These are phyloP conservation scores for Cryptococcus depauperatus DNA, from an alignment of 1,284 basidiomycete genomes.

Conservation along the genomic window DNA sequence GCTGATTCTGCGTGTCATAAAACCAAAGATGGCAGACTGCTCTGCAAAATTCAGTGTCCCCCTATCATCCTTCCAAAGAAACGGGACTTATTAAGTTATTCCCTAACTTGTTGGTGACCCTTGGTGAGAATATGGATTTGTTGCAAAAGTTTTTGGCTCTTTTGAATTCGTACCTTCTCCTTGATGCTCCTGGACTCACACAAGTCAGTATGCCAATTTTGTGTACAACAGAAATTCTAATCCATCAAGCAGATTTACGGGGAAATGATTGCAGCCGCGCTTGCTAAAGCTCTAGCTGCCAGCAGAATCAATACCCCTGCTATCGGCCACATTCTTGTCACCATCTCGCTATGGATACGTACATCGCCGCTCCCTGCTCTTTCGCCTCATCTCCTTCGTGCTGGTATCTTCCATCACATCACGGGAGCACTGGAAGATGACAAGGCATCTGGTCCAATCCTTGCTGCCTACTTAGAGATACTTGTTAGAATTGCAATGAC, in stretches of 20 bases:
- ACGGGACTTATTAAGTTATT: slow-evolving; percentile 58
- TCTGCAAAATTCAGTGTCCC: slow-evolving; percentile 58
- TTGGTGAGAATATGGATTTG: slow-evolving; percentile 66
- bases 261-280: slow-evolving; percentile 22
- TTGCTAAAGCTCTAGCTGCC: slow-evolving; percentile 26
- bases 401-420: slow-evolving; percentile 39
- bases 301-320: slow-evolving; percentile 25
- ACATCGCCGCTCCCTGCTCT: slow-evolving; percentile 26
- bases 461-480: slow-evolving; percentile 39
- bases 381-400: slow-evolving; percentile 30
- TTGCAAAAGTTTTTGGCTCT: slow-evolving; percentile 60
- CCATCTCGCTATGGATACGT: slow-evolving; percentile 30
- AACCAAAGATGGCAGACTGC: slow-evolving; percentile 56
- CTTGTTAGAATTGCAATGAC: slow-evolving; percentile 37
- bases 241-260: slow-evolving; percentile 23
- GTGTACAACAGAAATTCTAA: slow-evolving; percentile 1
- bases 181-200: slow-evolving; percentile 59
- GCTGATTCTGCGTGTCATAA: slow-evolving; percentile 1
- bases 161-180: slow-evolving; percentile 70
- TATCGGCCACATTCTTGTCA: slow-evolving; percentile 25
- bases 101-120: slow-evolving; percentile 55
- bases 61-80: slow-evolving; percentile 47
- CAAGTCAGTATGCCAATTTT: no score
- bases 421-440: slow-evolving; percentile 41
- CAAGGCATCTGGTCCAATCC: slow-evolving; percentile 39